Conservation (phyloP, 1,139 yeast genomes). For the Candida sanyaensis region DNA sequence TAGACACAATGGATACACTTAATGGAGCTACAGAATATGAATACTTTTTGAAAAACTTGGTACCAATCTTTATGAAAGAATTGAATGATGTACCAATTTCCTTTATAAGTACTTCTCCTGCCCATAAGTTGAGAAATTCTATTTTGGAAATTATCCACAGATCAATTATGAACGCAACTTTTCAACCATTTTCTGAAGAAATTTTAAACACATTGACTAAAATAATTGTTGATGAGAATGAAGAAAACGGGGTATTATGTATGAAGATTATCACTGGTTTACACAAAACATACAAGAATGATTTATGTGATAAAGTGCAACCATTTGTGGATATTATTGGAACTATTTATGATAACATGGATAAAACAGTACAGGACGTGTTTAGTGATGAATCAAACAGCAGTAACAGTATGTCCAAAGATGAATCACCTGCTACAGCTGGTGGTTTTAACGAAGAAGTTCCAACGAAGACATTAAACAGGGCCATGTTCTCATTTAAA, state of each 20-base stretch:
- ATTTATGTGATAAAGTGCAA: conserved; percentile 70
- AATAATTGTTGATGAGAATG: conserved; percentile 76
- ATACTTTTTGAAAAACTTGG: conserved; percentile 57
- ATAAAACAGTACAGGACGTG: conserved; percentile 67
- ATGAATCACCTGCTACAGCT: conserved; percentile 33
- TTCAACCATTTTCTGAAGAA: conserved; percentile 68
- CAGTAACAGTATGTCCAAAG: conserved; percentile 30
- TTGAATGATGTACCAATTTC: conserved; percentile 75
- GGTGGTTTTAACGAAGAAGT: conserved; percentile 31
- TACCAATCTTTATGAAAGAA: conserved; percentile 63
- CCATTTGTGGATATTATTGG: conserved; percentile 79
- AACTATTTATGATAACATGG: conserved; percentile 78
- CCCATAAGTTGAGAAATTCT: conserved; percentile 74
- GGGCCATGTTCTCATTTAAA: conserved; percentile 80
- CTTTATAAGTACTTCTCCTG: conserved; percentile 60
- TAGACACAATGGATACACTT: conserved; percentile 84
- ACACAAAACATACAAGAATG: conserved; percentile 80
- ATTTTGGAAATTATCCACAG: conserved; percentile 81
- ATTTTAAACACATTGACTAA: conserved; percentile 64
- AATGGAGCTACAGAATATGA: conserved; percentile 81
- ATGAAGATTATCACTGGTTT: conserved; percentile 88
- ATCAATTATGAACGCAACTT: conserved; percentile 78
- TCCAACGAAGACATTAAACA: conserved; percentile 42
- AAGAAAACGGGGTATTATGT: conserved; percentile 91
- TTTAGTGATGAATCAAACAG: conserved; percentile 36